phyloP scores from a whole-genome alignment of 306 rosid species.

The Lupinus albus region DNA sequence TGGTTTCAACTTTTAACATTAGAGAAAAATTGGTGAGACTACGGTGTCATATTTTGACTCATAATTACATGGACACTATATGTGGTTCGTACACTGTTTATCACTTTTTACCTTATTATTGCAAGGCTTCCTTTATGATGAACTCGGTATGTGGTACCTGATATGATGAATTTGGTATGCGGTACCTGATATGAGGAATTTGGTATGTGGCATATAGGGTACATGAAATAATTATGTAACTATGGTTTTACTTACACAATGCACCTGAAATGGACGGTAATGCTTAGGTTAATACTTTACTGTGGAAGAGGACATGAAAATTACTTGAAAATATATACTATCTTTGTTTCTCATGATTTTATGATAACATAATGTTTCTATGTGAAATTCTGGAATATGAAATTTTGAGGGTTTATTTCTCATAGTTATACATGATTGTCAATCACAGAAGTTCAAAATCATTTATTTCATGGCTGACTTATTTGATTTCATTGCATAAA shows the following conservation, averaged over 20 bases:
- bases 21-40: conserved; percentile 8
- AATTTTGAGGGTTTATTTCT: conserved; percentile 2
- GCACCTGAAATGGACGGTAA: background rate
- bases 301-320: conserved; percentile 7
- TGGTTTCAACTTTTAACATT: background rate
- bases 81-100: no score
- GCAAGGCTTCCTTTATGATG: no score
- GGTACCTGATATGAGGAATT: no score
- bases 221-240: no score
- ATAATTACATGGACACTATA: no score
- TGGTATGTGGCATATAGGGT: no score
- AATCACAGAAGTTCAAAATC: conserved; percentile 5
- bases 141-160: no score
- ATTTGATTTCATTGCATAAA: background rate
- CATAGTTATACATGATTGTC: conserved; percentile 5
- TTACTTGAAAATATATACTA: conserved; percentile 5
- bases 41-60: conserved; percentile 7
- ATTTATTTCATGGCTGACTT: background rate
- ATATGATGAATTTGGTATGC: no score
- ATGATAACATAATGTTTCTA: background rate
- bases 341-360: conserved; percentile 3
- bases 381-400: conserved; percentile 3
- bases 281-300: conserved; percentile 27
- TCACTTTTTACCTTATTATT: no score
- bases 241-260: no score